phyloP scores from a whole-genome alignment of 1,139 yeast species.

The Protomyces arabidopsidicola region DNA sequence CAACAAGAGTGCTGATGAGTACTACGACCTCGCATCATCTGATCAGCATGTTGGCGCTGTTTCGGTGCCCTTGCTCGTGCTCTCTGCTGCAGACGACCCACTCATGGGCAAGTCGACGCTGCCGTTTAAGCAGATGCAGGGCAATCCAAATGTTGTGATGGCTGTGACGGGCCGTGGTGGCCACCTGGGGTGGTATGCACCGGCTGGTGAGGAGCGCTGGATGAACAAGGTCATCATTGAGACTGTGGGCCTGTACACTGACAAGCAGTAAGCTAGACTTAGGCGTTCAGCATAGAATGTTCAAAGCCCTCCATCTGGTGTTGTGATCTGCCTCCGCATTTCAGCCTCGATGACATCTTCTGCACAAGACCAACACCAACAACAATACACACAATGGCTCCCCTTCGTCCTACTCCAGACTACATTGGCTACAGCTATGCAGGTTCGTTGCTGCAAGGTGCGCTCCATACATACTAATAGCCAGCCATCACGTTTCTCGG shows the following conservation, averaged over 20 bases:
- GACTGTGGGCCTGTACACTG: slow-evolving; percentile 42
- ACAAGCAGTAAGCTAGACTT: background rate
- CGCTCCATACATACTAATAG: background rate
- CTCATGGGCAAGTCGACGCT: slow-evolving; percentile 56
- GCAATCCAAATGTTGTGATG: slow-evolving; percentile 66
- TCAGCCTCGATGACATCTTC: too few relatives aligned
- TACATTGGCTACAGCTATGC: background rate
- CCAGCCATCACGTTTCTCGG: slow-evolving; percentile 18
- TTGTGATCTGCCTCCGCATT: too few relatives aligned
- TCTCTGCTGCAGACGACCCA: slow-evolving; percentile 80
- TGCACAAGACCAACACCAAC: background rate
- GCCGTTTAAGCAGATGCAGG: slow-evolving; percentile 56
- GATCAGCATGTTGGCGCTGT: slow-evolving; percentile 53
- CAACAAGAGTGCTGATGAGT: slow-evolving; percentile 62
- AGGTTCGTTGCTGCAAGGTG: background rate
- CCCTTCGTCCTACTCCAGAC: background rate
- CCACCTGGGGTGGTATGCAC: slow-evolving; percentile 68
- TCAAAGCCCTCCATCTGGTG: too few relatives aligned
- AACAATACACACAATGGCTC: background rate
- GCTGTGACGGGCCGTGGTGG: slow-evolving; percentile 79
- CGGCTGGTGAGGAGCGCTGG: slow-evolving; percentile 64
- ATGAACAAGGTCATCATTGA: slow-evolving; percentile 57
- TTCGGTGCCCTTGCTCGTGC: slow-evolving; percentile 61
- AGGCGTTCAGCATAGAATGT: background rate
- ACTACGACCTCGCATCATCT: slow-evolving; percentile 68